A percentile compares a stretch with the other conserved stretches of the same genome.
These are phyloP conservation scores for Mortierella sp. DNA, from an alignment of 371 early-diverging fungal genomes.

Conservation along the genomic window DNA sequence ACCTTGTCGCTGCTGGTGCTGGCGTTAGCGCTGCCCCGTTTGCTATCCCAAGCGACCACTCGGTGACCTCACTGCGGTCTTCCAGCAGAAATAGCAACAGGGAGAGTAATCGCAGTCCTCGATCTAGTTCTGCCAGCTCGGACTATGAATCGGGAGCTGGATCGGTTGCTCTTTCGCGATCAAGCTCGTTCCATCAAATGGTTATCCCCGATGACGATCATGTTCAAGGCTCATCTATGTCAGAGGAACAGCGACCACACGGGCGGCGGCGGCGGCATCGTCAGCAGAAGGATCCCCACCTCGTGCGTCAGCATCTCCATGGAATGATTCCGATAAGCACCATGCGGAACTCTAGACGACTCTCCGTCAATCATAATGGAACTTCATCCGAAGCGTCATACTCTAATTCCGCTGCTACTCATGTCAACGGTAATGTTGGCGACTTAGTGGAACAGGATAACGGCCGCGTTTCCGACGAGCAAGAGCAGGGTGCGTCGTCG, in stretches of 20 bases:
- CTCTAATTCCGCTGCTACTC: background rate
- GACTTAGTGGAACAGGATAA: conserved; percentile 55
- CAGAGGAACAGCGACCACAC: conserved; percentile 7
- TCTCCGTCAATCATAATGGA: conserved; percentile 15
- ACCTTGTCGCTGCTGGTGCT: conserved; percentile 13
- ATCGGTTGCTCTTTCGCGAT: conserved; percentile 35
- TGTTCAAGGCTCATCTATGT: background rate
- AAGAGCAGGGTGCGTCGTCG: conserved; percentile 26
- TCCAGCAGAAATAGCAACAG: conserved; percentile 18
- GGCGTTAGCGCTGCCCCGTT: background rate
- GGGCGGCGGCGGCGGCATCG: conserved; percentile 9
- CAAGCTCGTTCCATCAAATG: conserved; percentile 18
- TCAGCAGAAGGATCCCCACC: background rate
- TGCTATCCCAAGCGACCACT: background rate
- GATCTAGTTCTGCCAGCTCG: conserved; percentile 40
- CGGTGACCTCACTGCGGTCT: conserved; percentile 2
- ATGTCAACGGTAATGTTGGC: background rate
- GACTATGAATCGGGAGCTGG: conserved; percentile 52
- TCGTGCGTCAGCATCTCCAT: background rate
- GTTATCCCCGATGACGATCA: background rate
- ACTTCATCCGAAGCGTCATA: background rate
- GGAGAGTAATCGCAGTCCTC: conserved; percentile 6
- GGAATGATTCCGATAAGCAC: conserved; percentile 32
- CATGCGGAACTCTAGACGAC: conserved; percentile 17
- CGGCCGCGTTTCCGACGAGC: conserved; percentile 59